Conservation (phyloP, 2,329 filamentous ascomycete genomes). For the Fusarium anguioides region DNA sequence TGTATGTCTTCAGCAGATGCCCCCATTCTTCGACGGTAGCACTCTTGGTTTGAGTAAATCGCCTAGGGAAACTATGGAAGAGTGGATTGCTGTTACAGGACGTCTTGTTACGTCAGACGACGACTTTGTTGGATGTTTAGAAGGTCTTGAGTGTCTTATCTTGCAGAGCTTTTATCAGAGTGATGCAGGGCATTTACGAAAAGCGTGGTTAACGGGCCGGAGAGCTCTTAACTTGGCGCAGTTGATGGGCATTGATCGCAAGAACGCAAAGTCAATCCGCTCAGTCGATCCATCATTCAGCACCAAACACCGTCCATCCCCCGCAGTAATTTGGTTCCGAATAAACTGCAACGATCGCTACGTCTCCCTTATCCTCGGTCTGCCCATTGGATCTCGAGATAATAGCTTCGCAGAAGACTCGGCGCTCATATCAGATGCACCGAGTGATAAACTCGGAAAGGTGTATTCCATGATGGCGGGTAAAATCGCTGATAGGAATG, state of each 20-base stretch:
- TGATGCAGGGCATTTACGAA: conserved; percentile 65
- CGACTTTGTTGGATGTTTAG: conserved; percentile 61
- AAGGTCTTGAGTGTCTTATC: conserved; percentile 64
- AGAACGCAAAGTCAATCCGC: conserved; percentile 49
- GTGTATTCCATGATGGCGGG: conserved; percentile 56
- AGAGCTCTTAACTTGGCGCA: conserved; percentile 63
- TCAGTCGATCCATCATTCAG: conserved; percentile 52
- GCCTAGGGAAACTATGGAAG: conserved; percentile 37
- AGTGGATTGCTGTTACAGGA: conserved; percentile 48
- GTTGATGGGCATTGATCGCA: conserved; percentile 61
- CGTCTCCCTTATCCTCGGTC: conserved; percentile 62
- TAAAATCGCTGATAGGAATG: conserved; percentile 61
- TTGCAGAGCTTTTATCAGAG: conserved; percentile 61
- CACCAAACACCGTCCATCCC: conserved; percentile 43
- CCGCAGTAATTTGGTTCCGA: conserved; percentile 58
- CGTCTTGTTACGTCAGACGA: conserved; percentile 62
- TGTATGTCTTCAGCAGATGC: conserved; percentile 59
- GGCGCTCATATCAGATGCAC: conserved; percentile 47
- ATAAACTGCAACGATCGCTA: conserved; percentile 63
- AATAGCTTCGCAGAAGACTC: conserved; percentile 51
- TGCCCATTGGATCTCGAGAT: conserved; percentile 58
- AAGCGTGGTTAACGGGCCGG: conserved; percentile 64
- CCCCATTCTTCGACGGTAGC: conserved; percentile 46
- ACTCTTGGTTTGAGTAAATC: conserved; percentile 40
- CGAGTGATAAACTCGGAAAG: conserved; percentile 58